Base-by-base conservation (phyloP, 805 yeast species). In the Metschnikowia similis region DNA sequence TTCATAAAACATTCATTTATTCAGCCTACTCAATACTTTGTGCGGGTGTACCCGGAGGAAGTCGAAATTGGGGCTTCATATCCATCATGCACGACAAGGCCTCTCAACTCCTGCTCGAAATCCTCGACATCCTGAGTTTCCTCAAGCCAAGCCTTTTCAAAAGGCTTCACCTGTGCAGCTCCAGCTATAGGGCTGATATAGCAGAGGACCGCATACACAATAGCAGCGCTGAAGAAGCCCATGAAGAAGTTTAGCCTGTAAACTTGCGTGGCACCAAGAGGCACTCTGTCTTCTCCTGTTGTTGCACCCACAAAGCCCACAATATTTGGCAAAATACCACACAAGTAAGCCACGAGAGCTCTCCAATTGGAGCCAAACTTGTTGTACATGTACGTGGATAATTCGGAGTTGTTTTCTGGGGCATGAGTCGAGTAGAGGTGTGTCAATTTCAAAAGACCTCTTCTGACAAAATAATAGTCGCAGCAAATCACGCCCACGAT, bases 251-350 rank as follows among this genome's bases (percentile, higher is more conserved):
- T 85, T 58, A 89, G 70, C 53, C 84, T 71, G 71, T 87, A 89
- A 41, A 89, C 80, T 50, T 80, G 74, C 51, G 81, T 79, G 9
- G 96, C 96, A 31, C 92, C 96, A 42, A 72, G 70, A 29, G 96
- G 95, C 13, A 89, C 95, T 7, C 43, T 49, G 52, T 74, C 77
- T n/a, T 83, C 79, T 36, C 84, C 87, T 26, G 87, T 82, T n/a
- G 56, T 54, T 8, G 90, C 89, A 55, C 96, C 89, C 6, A 85
- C 92, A 59, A 89, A 89, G 1, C 97, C 97, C 17, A 86, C 86
- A 61, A 89, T 84, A 60, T 89, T 89, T 42, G 96, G 94, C 34
- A 82, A 71, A 51, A 90, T 84, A 48, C 96, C 96, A 56, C 84
- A 76, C 56, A 89, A 65, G 64, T 89, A 89, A 1, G 96, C 94